These are phyloP conservation scores for Pseudozyma sp. DNA, from an alignment of 1,284 basidiomycete genomes.

Conservation along the genomic window DNA sequence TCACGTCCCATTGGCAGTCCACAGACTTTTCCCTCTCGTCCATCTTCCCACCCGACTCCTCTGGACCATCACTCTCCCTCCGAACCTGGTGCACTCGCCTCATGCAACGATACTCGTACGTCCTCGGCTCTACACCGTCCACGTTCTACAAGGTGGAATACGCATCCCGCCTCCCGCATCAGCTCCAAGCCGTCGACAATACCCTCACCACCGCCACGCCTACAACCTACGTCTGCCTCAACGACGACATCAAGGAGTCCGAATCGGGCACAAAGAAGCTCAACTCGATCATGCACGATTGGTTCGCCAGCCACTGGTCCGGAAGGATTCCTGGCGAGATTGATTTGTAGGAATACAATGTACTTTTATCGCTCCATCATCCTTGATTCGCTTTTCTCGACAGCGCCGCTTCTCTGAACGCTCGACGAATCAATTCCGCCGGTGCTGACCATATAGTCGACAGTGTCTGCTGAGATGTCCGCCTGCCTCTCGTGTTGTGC, in stretches of 20 bases:
- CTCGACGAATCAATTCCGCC: too few species aligned
- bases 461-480: too few species aligned
- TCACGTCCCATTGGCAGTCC: slow-evolving; percentile 25
- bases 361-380: not conserved
- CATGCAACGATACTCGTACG: slow-evolving; percentile 42
- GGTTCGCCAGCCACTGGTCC: slow-evolving; percentile 36
- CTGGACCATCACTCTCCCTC: slow-evolving; percentile 6
- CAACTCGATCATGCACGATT: slow-evolving; percentile 39
- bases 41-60: slow-evolving; percentile 2
- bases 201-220: slow-evolving; percentile 8
- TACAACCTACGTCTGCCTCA: slow-evolving; percentile 46
- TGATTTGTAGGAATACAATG: not conserved
- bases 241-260: slow-evolving; percentile 51
- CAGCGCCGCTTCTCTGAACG: too few species aligned
- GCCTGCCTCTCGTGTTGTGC: too few species aligned
- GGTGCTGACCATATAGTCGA: too few species aligned
- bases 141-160: slow-evolving; percentile 51
- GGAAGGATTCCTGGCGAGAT: slow-evolving; percentile 23
- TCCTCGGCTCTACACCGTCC: slow-evolving; percentile 35
- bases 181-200: slow-evolving; percentile 32
- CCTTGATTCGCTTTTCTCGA: too few species aligned
- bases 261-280: slow-evolving; percentile 19
- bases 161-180: slow-evolving; percentile 19
- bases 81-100: slow-evolving; percentile 40
- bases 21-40: slow-evolving; percentile 38